Conservation (phyloP, 1,139 yeast species). For the Saccharomycopsis hybrid region DNA sequence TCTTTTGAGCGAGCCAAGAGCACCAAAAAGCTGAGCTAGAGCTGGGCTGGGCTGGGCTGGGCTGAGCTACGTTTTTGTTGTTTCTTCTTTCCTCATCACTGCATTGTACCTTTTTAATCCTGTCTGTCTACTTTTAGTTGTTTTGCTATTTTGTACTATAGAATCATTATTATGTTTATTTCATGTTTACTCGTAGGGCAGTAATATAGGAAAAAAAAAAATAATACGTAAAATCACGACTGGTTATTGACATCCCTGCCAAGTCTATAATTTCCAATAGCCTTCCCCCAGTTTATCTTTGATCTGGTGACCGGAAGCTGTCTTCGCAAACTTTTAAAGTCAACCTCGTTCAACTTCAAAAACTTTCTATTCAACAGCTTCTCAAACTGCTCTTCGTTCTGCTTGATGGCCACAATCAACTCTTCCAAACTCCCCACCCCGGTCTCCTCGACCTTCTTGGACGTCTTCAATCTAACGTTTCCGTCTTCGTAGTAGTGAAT, state of each 20-base stretch:
- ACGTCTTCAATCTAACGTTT: conserved; percentile 70
- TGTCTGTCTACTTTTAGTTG: neutral
- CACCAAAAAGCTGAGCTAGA: neutral
- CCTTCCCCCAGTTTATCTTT: conserved; percentile 91
- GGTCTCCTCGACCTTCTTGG: conserved; percentile 27
- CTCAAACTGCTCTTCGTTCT: conserved; percentile 58
- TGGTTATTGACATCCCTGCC: conserved; percentile 62
- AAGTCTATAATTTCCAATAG: conserved; percentile 81
- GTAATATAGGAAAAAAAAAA: too few species aligned
- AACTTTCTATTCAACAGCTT: conserved; percentile 56
- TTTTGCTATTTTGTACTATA: neutral
- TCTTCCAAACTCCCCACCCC: conserved; percentile 27
- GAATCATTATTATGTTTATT: too few species aligned
- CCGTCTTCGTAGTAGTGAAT: conserved; percentile 97
- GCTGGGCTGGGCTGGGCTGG: too few species aligned
- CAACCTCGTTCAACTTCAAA: conserved; percentile 65
- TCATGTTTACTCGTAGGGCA: too few species aligned
- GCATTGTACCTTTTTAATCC: conserved; percentile 12
- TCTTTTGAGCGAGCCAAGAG: conserved; percentile 30
- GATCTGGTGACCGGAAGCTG: conserved; percentile 88
- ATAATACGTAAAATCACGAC: too few species aligned
- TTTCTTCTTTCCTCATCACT: too few species aligned
- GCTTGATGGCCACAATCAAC: conserved; percentile 43
- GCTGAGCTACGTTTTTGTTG: too few species aligned
- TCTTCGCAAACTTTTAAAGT: conserved; percentile 81